phyloP scores from a whole-genome alignment of 2,329 filamentous ascomycete genomes.

The Ascomycota sp. region DNA sequence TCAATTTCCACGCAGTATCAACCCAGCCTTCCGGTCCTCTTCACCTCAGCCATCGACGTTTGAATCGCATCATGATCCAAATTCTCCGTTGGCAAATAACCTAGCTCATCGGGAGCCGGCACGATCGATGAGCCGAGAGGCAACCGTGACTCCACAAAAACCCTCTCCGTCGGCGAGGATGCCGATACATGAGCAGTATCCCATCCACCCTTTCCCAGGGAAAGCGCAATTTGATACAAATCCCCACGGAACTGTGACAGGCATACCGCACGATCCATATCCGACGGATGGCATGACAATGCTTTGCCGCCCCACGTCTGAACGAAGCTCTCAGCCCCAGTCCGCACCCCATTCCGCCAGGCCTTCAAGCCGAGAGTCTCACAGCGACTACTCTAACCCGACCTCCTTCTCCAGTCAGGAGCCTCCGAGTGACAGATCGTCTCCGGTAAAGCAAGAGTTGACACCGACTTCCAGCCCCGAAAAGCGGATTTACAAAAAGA shows the following conservation, averaged over 20 bases:
- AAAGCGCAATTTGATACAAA: conserved; percentile 19
- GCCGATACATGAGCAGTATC: conserved; percentile 5
- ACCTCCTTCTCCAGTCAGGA: conserved; percentile 79
- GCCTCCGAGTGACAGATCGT: conserved; percentile 47
- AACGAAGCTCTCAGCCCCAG: conserved; percentile 28
- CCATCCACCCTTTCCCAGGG: conserved; percentile 3
- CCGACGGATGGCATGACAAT: conserved; percentile 94
- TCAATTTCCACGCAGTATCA: conserved; percentile 85
- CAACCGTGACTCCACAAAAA: conserved; percentile 28
- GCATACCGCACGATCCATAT: conserved; percentile 78
- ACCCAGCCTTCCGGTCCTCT: conserved; percentile 84
- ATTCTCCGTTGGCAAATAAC: conserved; percentile 47
- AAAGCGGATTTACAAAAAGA: conserved; percentile 44
- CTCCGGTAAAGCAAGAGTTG: conserved; percentile 44
- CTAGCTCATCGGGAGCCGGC: conserved; percentile 34
- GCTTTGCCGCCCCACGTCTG: conserved; percentile 50
- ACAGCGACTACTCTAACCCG: conserved; percentile 75
- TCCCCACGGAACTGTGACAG: conserved; percentile 37
- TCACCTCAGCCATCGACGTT: conserved; percentile 87
- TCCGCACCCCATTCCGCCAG: conserved; percentile 41
- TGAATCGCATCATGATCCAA: conserved; percentile 76
- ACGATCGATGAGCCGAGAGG: conserved; percentile 25
- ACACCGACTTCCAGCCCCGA: conserved; percentile 30
- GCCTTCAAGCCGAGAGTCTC: conserved; percentile 66
- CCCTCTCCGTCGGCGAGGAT: conserved; percentile 3